These are phyloP conservation scores for Aspergillus ustus DNA, from an alignment of 2,329 filamentous ascomycete species.

Conservation along the genomic window DNA sequence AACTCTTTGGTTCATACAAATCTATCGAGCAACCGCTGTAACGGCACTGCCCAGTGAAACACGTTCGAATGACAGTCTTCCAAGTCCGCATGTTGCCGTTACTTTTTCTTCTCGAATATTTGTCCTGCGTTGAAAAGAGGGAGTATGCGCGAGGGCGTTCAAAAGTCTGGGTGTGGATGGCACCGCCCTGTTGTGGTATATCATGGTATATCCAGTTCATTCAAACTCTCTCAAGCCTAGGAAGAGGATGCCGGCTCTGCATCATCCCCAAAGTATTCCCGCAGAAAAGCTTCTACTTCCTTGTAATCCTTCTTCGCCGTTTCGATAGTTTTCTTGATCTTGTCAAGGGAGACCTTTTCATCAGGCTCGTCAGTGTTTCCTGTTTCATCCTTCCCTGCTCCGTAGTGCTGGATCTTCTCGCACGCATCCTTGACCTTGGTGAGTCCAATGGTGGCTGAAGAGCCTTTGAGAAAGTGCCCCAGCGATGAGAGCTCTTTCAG, in stretches of 20 bases:
- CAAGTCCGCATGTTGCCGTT: constrained; percentile 8
- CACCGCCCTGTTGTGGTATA: constrained; percentile 22
- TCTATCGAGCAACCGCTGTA: constrained; percentile 14
- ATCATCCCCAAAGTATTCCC: constrained; percentile 65
- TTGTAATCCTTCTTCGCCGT: constrained; percentile 77
- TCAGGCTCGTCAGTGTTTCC: constrained; percentile 70
- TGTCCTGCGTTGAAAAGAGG: constrained; percentile 6
- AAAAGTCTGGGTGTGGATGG: constrained; percentile 13
- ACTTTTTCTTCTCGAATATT: constrained; percentile 12
- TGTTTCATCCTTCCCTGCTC: constrained; percentile 78
- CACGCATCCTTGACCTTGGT: constrained; percentile 90
- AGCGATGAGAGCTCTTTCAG: constrained; percentile 78
- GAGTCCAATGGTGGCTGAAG: constrained; percentile 89
- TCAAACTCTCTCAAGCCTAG: constrained; percentile 9
- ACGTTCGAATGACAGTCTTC: not conserved
- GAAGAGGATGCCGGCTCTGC: constrained; percentile 36
- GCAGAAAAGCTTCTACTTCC: constrained; percentile 72
- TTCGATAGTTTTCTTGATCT: constrained; percentile 71
- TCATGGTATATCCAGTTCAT: constrained; percentile 26
- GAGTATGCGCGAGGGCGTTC: constrained; percentile 11
- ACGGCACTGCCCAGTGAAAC: not conserved
- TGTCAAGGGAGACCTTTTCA: constrained; percentile 68
- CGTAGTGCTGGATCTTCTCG: constrained; percentile 95
- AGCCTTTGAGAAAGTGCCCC: constrained; percentile 97
- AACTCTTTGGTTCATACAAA: constrained; percentile 21